Evolutionary conservation across 2,329 filamentous ascomycete genomes (phyloP).

Genomic region (Amesomyces nigricolor): DNA sequence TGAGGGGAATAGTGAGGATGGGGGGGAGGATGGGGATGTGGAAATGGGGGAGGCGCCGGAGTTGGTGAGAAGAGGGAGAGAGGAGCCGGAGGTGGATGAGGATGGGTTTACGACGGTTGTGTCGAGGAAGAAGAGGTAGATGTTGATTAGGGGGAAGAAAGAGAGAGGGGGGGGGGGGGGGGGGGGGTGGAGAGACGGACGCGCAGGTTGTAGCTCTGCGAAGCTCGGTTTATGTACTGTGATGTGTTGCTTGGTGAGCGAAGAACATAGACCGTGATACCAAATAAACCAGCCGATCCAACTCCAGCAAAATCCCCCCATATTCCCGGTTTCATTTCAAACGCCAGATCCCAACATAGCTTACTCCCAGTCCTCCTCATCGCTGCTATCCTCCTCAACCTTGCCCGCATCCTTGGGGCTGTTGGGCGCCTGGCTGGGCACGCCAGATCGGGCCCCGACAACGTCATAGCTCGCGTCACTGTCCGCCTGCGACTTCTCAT

Average conservation of each 20-base stretch:
- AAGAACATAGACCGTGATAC: neutral
- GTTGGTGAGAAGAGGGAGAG: constrained; percentile 54
- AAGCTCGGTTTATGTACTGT: neutral
- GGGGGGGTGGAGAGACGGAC: too few relatives aligned
- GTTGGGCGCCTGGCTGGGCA: constrained; percentile 69
- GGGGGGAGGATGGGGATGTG: constrained; percentile 42
- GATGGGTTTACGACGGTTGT: constrained; percentile 74
- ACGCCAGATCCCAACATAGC: neutral
- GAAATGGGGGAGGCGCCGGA: constrained; percentile 66
- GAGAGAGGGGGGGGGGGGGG: too few relatives aligned
- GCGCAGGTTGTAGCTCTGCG: neutral
- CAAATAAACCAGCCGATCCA: constrained; percentile 1
- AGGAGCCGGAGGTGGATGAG: constrained; percentile 67
- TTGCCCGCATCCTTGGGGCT: constrained; percentile 55
- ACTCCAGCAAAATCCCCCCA: constrained; percentile 9
- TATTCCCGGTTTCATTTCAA: neutral
- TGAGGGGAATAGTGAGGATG: constrained; percentile 46
- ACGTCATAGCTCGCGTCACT: constrained; percentile 96
- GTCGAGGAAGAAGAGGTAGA: constrained; percentile 57
- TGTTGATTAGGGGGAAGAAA: constrained; percentile 12
- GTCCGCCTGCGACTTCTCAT: constrained; percentile 83
- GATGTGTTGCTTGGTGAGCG: neutral
- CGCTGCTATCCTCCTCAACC: constrained; percentile 52
- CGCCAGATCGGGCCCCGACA: constrained; percentile 70
- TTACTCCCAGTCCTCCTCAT: constrained; percentile 74